A percentile compares a stretch with the other conserved stretches of the same genome.
phyloP scores from a whole-genome alignment of 1,139 yeast genomes.

The Yamadazyma siamensis region DNA sequence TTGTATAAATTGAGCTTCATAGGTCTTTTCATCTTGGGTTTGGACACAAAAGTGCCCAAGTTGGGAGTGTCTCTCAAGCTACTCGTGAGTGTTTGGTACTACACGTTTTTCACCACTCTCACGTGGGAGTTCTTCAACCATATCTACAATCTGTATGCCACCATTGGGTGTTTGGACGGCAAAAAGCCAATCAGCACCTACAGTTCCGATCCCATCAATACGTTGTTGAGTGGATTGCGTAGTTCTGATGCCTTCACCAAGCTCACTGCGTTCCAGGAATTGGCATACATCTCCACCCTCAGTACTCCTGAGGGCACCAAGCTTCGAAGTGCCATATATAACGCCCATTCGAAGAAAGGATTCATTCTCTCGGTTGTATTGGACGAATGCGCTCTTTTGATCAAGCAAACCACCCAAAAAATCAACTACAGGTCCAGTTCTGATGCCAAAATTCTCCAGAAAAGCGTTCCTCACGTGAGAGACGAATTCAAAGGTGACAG shows the following conservation, averaged over 20 bases:
- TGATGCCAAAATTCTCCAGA: constrained; percentile 30
- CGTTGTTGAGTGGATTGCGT: constrained; percentile 70
- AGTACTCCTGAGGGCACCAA: constrained; percentile 39
- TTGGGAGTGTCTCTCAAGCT: constrained; percentile 36
- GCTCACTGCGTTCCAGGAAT: constrained; percentile 71
- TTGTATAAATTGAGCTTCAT: constrained; percentile 40
- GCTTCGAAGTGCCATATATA: constrained; percentile 53
- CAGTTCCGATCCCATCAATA: constrained; percentile 69
- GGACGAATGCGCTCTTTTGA: constrained; percentile 56
- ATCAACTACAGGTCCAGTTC: constrained; percentile 32
- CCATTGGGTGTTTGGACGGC: constrained; percentile 79
- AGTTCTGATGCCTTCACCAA: constrained; percentile 50
- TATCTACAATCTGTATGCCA: constrained; percentile 67
- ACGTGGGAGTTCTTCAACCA: constrained; percentile 65
- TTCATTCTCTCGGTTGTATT: constrained; percentile 56
- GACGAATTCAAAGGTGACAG: constrained; percentile 15
- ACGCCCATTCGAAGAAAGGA: constrained; percentile 43
- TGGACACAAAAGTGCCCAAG: constrained; percentile 32
- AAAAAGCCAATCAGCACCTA: constrained; percentile 65
- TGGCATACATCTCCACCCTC: constrained; percentile 57
- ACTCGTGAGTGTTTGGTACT: constrained; percentile 31
- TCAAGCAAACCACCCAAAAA: constrained; percentile 44
- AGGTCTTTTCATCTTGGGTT: constrained; percentile 24
- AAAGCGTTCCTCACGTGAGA: constrained; percentile 14
- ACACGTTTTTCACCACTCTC: constrained; percentile 38